Evolutionary conservation across 2,329 filamentous ascomycete species (phyloP), one percentile per base, ranked within the genome.

Genomic region (Fusarium cyanostomum): DNA sequence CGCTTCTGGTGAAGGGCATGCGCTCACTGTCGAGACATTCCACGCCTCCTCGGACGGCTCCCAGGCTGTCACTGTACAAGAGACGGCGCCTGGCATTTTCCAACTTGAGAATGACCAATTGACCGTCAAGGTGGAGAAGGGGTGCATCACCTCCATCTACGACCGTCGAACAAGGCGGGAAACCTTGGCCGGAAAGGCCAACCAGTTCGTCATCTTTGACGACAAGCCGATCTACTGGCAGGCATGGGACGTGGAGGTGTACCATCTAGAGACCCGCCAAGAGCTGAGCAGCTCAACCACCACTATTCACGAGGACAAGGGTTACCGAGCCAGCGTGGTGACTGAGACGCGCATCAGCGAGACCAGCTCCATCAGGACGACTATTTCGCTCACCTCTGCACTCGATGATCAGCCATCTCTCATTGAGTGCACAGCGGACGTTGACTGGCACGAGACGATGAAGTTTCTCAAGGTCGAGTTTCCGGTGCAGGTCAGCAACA

Each of bases 401-500:
- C 78, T 91, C 24, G 81, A 86, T 45, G 85, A 86, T 35, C 69
- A 76, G 41, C 62, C 69, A 6, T 90, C 89, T 0, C 88, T 87
- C 64, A 85, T 98, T 11, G 91, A 95, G 64, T 88, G 94, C 63
- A 84, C 87, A 34, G 90, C 89, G 48, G 92, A 95, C 67, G 92
- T 97, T 13, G 92, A 97, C 73, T 99, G 94, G 94, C 90, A 89
- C 69, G 95, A 99, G 77, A 92, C 87, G 9, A 97, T 95, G 90
- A 96, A 94, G 74, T 98, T 98, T 83, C 85, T 99, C 73, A 99
- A 98, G 82, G 94, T 98, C 45, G 94, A 99, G 76, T 98, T 98
- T 79, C 94, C 94, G 0, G 94, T 97, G 64, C 90, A 96, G 71
- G 84, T 98, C 61, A 86, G 88, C 67, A 97, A 94, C 78, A 96